Percentiles rank a stretch among this genome's conserved stretches.
Conservation (phyloP, 768 basidiomycete species). For the Boletus bicolor region DNA sequence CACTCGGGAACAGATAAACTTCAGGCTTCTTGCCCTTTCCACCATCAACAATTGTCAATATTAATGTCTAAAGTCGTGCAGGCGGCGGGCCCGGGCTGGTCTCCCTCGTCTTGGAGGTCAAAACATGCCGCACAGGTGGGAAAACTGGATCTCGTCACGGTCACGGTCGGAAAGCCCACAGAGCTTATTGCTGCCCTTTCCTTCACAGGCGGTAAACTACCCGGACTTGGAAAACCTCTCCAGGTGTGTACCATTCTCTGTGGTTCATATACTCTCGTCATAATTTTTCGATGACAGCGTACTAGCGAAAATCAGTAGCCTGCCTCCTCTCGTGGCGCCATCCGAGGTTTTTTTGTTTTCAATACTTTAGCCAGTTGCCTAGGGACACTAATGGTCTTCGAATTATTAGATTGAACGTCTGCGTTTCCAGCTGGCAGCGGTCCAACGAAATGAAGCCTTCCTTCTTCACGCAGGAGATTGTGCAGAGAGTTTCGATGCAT, state of each 20-base stretch:
- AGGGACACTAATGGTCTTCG: constrained; percentile 26
- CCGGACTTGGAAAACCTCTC: constrained; percentile 59
- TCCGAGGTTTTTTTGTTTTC: constrained; percentile 68
- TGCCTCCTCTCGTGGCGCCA: constrained; percentile 91
- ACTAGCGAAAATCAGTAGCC: constrained; percentile 65
- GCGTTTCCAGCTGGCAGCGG: constrained; percentile 72
- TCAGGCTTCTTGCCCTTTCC: not conserved
- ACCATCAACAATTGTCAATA: not conserved
- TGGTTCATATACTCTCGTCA: not conserved
- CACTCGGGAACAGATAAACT: not conserved
- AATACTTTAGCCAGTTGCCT: constrained; percentile 1
- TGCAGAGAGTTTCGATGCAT: constrained; percentile 92
- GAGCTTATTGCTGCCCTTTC: not conserved
- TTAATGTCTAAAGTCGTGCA: constrained; percentile 11
- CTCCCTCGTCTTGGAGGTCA: constrained; percentile 74
- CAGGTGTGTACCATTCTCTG: constrained; percentile 38
- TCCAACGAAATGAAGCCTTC: constrained; percentile 87
- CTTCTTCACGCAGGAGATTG: constrained; percentile 97
- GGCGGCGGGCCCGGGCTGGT: constrained; percentile 43
- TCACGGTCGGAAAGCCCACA: not conserved
- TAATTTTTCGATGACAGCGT: constrained; percentile 46
- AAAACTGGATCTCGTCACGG: not conserved
- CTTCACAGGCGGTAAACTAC: constrained; percentile 62
- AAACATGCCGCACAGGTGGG: constrained; percentile 74
- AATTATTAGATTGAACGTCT: constrained; percentile 70